Base-by-base conservation (phyloP, 2,329 filamentous ascomycete species). In the Xylariaceae sp. region DNA sequence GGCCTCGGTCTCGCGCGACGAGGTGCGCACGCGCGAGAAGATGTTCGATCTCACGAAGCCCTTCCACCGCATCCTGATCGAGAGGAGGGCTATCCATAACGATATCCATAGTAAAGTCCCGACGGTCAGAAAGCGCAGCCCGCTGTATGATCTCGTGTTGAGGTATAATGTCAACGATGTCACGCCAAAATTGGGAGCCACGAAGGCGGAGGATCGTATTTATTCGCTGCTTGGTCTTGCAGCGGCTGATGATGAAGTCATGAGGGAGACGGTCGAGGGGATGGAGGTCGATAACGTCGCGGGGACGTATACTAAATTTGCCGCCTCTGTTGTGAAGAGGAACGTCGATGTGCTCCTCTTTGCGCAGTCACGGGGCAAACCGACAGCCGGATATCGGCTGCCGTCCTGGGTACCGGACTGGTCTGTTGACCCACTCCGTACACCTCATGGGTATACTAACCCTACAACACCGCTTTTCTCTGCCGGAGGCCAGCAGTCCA, bases 341-440 rank as follows among this genome's bases (percentile, higher is more conserved):
- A 54, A 50, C 21, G 21, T 51, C 4, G 60, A 63, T 36, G 31
- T 55, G 2, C 40, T 63, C 5, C 44, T 60, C 5, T 62, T 55
- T 34, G 52, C 50, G 5, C 60, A 62, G 40, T 46, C 34, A 7
- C 44, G 41, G n/a, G n/a, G n/a, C 9, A 41, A 39, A n/a, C 39
- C 48, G 5, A 52, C 54, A 2, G 56, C 55, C 15, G 41, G 48
- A 2, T 9, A 28, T 2, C 41, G 36, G 3, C 16, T 62, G 13
- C 60, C 60, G 2, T 60, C 59, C 2, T 63, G 60, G 60, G 57
- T 56, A 3, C 58, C 59, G 5, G 59, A 63, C 41, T 62, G 59
- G 59, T 50, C 55, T n/a, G 17, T 28, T 6, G 23, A 36, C n/a
- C 29, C 18, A 7, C 1, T 63, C 12, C 28, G 17, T 3, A 38